Evolutionary conservation across 352 stramenopile species (phyloP), one percentile per base, ranked within the genome.

Genomic region (Pythium brachiatum): DNA sequence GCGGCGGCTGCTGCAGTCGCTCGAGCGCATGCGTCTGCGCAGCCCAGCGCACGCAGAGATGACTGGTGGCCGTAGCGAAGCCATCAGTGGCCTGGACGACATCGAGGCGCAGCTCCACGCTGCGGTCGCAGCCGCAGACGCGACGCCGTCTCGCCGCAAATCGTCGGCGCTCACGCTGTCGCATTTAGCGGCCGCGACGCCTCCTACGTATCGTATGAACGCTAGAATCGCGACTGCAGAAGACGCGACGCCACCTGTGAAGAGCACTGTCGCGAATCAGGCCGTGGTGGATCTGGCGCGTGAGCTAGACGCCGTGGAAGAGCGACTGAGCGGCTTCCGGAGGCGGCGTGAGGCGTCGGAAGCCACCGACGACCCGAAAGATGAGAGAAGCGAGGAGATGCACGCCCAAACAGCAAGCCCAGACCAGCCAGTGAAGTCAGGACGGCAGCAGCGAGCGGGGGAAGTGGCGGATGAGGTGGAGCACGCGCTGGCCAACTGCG

Each of bases 381-480:
- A n/a, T n/a, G n/a, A n/a, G n/a, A n/a, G n/a, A n/a, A n/a, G n/a
- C n/a, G n/a, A n/a, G n/a, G n/a, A n/a, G n/a, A n/a, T n/a, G n/a
- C 46, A 56, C 25, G 7, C 8, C 38, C 48, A 21, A 53, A 21
- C n/a, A 53, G 46, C n/a, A 5, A 32, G n/a, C 20, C n/a, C 8
- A 18, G 46, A 32, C 20, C 7, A 18, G 20, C 46, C 46, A 29
- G 21, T 27, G 27, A 20, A 32, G 20, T 18, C 38, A 26, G 34
- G 50, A 27, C 60, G 48, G 65, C n/a, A 38, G 62, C 62, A 74
- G 57, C 55, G 77, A 29, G 73, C 74, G 1, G 77, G 69, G 7
- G 62, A 83, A 38, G 73, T 88, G 0, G 75, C 69, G 0, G 73
- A 86, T 15, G 76, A 88, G 62, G 71, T 90, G 15, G 81, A 86